Evolutionary conservation across 768 basidiomycete species (phyloP), one percentile per base, ranked within the genome.

Genomic region (Auriscalpium microsporum): DNA sequence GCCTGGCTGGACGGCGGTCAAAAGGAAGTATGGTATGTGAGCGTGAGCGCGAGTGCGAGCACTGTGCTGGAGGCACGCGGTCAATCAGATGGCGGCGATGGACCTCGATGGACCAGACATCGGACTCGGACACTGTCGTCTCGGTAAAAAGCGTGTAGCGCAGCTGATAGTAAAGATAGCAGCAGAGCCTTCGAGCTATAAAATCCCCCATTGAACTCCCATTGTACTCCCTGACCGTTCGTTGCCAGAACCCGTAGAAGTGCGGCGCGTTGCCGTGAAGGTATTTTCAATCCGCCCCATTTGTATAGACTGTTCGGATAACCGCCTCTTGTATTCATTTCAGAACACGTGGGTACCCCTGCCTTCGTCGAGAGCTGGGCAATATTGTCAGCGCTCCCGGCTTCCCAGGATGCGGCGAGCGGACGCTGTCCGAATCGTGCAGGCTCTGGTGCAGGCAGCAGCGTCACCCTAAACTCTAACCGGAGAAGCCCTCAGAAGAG

Each of bases 1-100:
- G 10, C 77, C 86, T 17, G 83, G 85, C 7, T 92, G 90, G 90
- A 71, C 73, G 48, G 83, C 88, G 46, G 72, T 92, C 57, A 83
- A 81, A 70, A 77, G 79, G 71, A 89, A 84, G 65, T 90, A 90
- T 63, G 79, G 85, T 65, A 77, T 82, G 72, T 77, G 65, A 70
- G 28, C 28, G 28, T 77, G 65, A 70, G 28, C 28, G 28, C 28
- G 28, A 28, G 28, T 28, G 28, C 4, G 28, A 28, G 56, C 23
- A 52, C 35, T 1, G 40, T 10, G 53, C 59, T 50, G 49, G 49
- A 36, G 34, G 34, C 58, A 51, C 51, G 57, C 48, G 56, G 52
- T 45, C 42, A 38, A 49, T 33, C 45, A 33, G 47, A 38, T 35
- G 48, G 34, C 49, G 28, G 28, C 28, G 28, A 28, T 28, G 28